A percentile compares a stretch with the other conserved stretches of the same genome.
phyloP scores from a whole-genome alignment of 2,329 filamentous ascomycete genomes.

The Aspergillus neotritici region DNA sequence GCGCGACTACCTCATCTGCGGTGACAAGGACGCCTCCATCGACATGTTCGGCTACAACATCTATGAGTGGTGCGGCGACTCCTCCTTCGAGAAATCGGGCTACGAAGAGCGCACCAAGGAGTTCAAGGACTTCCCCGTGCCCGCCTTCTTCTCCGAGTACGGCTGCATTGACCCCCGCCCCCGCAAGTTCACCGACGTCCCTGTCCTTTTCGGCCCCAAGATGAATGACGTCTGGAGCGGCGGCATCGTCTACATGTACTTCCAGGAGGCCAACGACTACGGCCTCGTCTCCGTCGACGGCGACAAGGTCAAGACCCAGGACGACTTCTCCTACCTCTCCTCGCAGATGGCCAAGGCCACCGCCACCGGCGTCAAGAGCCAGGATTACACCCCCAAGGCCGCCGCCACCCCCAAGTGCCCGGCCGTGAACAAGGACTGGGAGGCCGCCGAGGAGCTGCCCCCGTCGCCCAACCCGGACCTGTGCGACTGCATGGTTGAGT shows the following conservation, averaged over 20 bases:
- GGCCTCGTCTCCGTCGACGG: constrained; percentile 60
- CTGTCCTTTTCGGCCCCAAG: constrained; percentile 67
- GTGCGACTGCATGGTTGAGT: constrained; percentile 79
- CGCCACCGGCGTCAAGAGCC: constrained; percentile 61
- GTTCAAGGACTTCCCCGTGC: constrained; percentile 83
- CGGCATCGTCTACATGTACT: constrained; percentile 99
- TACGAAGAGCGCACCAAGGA: constrained; percentile 79
- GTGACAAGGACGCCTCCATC: constrained; percentile 59
- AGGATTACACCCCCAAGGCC: constrained; percentile 69
- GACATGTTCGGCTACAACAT: constrained; percentile 99
- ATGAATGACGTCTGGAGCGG: constrained; percentile 90
- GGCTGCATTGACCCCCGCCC: constrained; percentile 75
- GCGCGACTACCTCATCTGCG: constrained; percentile 93
- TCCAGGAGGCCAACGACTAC: constrained; percentile 84
- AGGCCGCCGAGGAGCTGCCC: constrained; percentile 64
- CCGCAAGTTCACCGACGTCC: constrained; percentile 80
- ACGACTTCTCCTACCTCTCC: constrained; percentile 70
- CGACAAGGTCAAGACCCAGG: constrained; percentile 58
- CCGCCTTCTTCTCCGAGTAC: constrained; percentile 98
- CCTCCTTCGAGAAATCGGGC: constrained; percentile 67
- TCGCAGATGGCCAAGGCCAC: constrained; percentile 62
- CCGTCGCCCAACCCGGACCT: constrained; percentile 72
- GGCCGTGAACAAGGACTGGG: constrained; percentile 59
- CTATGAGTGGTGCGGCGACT: constrained; percentile 97
- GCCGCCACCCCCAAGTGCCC: constrained; percentile 67